These are phyloP conservation scores for Microglena sp. DNA, from an alignment of 139 green algal genomes.

Conservation along the genomic window DNA sequence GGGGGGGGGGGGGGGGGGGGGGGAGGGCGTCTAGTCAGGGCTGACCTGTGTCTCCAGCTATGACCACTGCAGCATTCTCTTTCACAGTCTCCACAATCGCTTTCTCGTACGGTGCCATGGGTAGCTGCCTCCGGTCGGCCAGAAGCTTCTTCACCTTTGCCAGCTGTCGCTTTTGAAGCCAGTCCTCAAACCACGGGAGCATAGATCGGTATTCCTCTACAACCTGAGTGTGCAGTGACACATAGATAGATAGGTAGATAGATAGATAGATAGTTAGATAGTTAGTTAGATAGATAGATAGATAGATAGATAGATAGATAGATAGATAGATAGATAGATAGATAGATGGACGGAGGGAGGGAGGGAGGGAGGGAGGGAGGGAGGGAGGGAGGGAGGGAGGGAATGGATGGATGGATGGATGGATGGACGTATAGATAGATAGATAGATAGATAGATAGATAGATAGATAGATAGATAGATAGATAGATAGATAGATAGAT, in stretches of 20 bases:
- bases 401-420: background rate
- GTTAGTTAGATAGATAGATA: background rate
- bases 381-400: background rate
- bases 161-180: conserved; percentile 8
- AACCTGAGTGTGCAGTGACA: background rate
- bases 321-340: background rate
- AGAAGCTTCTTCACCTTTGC: conserved; percentile 25
- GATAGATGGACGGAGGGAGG: background rate
- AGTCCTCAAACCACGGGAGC: background rate
- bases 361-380: background rate
- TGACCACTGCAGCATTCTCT: conserved; percentile 50
- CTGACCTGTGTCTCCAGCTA: conserved; percentile 72
- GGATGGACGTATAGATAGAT: background rate
- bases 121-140: conserved; percentile 28
- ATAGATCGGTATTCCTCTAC: background rate
- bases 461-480: background rate
- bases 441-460: background rate
- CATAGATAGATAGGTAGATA: background rate
- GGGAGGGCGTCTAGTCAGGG: too few relatives aligned
- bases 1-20: too few relatives aligned
- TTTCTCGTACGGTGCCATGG: conserved; percentile 32
- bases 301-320: background rate
- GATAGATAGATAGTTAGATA: too few relatives aligned
- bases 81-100: conserved; percentile 49
- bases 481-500: background rate